Evolutionary conservation across 1,284 basidiomycete genomes (phyloP).

Genomic region (Agaricales sp.): DNA sequence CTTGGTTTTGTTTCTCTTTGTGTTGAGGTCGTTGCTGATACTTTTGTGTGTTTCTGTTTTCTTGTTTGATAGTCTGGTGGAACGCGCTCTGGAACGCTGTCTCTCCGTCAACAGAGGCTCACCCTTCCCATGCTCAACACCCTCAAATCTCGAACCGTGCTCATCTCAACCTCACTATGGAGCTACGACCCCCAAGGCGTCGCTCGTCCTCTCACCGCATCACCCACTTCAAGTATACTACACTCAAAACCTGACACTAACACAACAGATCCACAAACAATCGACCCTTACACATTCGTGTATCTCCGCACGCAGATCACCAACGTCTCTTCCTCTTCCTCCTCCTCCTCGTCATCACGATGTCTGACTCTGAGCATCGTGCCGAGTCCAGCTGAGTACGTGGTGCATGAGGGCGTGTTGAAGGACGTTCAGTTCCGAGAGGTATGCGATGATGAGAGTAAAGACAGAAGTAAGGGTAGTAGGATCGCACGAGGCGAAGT

Average conservation of each 20-base stretch:
- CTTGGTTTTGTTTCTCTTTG: background rate
- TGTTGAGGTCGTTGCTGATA: no score
- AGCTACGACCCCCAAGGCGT: slow-evolving; percentile 20
- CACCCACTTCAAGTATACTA: no score
- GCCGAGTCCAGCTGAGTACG: no score
- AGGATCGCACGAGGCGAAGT: no score
- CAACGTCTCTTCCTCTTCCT: slow-evolving; percentile 48
- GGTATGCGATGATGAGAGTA: no score
- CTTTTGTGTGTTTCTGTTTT: background rate
- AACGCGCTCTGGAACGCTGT: slow-evolving; percentile 62
- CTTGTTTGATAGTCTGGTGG: slow-evolving; percentile 52
- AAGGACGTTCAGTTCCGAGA: no score
- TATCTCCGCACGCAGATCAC: slow-evolving; percentile 43
- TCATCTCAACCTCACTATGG: slow-evolving; percentile 47
- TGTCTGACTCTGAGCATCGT: slow-evolving; percentile 1
- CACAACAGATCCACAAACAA: no score
- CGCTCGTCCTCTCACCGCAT: slow-evolving; percentile 16
- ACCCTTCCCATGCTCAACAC: slow-evolving; percentile 67
- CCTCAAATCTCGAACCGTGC: slow-evolving; percentile 53
- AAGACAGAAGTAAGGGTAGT: no score
- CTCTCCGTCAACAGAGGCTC: slow-evolving; percentile 67
- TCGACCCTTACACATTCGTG: slow-evolving; percentile 44
- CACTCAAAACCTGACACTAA: slow-evolving; percentile 29
- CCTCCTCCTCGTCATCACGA: background rate
- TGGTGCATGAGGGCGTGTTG: no score